Evolutionary conservation across 345 rosid species (phyloP).

Genomic region (Alliaria petiolata): DNA sequence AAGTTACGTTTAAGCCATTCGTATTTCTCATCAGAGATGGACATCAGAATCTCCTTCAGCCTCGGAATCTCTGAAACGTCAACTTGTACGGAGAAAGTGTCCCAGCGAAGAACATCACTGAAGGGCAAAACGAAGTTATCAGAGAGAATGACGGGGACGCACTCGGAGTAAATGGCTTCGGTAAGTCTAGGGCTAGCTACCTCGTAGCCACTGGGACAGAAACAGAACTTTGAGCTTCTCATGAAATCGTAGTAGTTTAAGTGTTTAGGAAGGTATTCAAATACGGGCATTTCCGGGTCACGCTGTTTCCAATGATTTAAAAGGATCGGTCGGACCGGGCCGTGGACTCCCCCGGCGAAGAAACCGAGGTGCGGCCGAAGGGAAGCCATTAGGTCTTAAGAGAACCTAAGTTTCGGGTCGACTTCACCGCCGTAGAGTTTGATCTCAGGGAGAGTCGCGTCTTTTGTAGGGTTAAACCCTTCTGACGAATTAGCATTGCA

Average conservation of each 20-base stretch:
- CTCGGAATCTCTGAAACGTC: constrained; percentile 62
- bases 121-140: constrained; percentile 68
- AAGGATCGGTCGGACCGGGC: constrained; percentile 61
- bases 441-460: constrained; percentile 79
- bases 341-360: constrained; percentile 91
- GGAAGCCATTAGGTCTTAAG: constrained; percentile 32
- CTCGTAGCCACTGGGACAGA: constrained; percentile 91
- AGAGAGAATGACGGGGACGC: constrained; percentile 84
- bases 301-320: constrained; percentile 65
- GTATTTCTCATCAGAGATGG: constrained; percentile 55
- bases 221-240: constrained; percentile 74
- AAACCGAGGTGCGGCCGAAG: constrained; percentile 55
- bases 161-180: constrained; percentile 79
- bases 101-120: constrained; percentile 85
- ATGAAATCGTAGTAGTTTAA: constrained; percentile 58
- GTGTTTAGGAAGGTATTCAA: constrained; percentile 66
- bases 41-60: constrained; percentile 62
- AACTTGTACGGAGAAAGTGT: constrained; percentile 61
- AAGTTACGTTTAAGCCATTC: constrained; percentile 48
- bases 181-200: constrained; percentile 92
- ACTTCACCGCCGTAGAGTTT: constrained; percentile 50
- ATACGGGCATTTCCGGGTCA: constrained; percentile 55
- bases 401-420: constrained; percentile 41
- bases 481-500: constrained; percentile 96
- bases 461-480: constrained; percentile 74